These are phyloP conservation scores for Suhomyces faveliae DNA, from an alignment of 805 yeast genomes.

Conservation along the genomic window DNA sequence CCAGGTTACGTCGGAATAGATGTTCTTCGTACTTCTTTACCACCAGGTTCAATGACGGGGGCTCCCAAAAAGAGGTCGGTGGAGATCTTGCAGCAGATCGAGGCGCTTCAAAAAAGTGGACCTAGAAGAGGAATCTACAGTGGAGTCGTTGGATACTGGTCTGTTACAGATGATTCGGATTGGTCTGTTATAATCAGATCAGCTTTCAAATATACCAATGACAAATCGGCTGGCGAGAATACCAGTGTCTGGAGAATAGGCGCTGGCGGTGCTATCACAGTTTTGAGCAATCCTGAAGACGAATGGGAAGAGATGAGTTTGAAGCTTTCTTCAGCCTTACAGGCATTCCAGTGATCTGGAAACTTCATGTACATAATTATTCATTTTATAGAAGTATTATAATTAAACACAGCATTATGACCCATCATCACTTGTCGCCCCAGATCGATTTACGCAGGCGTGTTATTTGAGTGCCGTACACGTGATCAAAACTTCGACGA, in stretches of 20 bases:
- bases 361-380: conserved; percentile 3
- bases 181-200: conserved; percentile 96
- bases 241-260: conserved; percentile 74
- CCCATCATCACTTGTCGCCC: background rate
- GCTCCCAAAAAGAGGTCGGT: conserved; percentile 96
- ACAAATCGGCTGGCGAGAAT: conserved; percentile 26
- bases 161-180: conserved; percentile 80
- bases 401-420: background rate
- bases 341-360: conserved; percentile 46
- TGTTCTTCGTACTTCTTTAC: conserved; percentile 71
- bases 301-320: conserved; percentile 92
- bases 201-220: conserved; percentile 61
- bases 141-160: conserved; percentile 96
- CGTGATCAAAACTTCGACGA: conserved; percentile 3
- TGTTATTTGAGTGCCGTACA: background rate
- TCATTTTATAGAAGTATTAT: background rate
- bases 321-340: conserved; percentile 78
- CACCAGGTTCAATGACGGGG: conserved; percentile 99
- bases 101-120: conserved; percentile 39
- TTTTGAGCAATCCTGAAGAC: conserved; percentile 73
- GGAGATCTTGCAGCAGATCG: conserved; percentile 67
- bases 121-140: conserved; percentile 82
- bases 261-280: conserved; percentile 98
- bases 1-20: conserved; percentile 67
- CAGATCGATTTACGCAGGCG: no score